Evolutionary conservation across 2,329 filamentous ascomycete genomes (phyloP), one percentile per base, ranked within the genome.

Genomic region (Penicillium thymicola): DNA sequence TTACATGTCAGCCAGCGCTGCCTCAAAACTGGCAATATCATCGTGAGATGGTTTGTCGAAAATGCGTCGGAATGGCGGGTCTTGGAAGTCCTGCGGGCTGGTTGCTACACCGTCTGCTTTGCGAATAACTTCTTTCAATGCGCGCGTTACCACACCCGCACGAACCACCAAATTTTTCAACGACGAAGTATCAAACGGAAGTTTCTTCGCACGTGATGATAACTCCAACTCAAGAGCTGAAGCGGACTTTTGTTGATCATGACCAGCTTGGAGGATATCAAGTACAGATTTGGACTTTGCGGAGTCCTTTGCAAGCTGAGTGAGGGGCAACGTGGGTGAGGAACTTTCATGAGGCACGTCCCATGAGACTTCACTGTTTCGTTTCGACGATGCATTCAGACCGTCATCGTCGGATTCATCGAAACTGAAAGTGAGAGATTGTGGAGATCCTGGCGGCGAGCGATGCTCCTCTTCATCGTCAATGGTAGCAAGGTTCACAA

Each of bases 111-210:
- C 75, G 60, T 81, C 78, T 41, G 78, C 78, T 66, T 76, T 78
- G 57, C 78, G 76, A 43, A 81, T 73, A 46, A 79, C 75, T 57
- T 80, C 78, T 60, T 81, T 80, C 51, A 81, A 62, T 13, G 78
- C 75, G 45, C 78, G 72, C 18, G 77, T 80, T 42, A 81, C 76
- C 30, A 78, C 77, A 18, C 78, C 77, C 16, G 78, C 78, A 41
- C 78, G 75, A 28, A 76, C 67, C 27, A 88, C 85, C 54, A 88
- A 82, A 65, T 85, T 82, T 61, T 81, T 79, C 14, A 88, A 76
- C 42, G 85, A 87, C 27, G 82, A 82, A 2, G 85, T 87, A 65
- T 87, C 85, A 66, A 88, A 88, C 0, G 84, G 83, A n/a, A 87
- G 79, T 64, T 86, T 87, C 51, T 72, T 72, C 18, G 72, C 64